phyloP scores from a whole-genome alignment of 176 grass and related monocot species.

The Elymus sibiricus region DNA sequence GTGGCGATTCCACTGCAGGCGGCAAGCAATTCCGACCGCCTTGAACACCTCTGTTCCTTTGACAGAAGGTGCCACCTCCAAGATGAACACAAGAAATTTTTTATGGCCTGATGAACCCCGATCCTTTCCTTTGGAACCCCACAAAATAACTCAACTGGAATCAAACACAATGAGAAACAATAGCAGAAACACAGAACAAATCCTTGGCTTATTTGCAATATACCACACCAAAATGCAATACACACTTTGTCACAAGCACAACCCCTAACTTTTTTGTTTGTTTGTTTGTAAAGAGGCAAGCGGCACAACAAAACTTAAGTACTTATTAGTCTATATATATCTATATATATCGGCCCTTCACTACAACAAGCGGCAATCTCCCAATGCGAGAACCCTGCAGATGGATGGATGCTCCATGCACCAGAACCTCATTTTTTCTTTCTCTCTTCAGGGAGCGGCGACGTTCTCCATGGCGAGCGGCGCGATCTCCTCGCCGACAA shows the following conservation, averaged over 20 bases:
- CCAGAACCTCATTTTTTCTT: background rate
- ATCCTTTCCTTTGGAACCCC: background rate
- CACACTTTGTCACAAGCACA: background rate
- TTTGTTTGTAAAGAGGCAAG: background rate
- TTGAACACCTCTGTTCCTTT: background rate
- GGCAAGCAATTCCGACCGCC: background rate
- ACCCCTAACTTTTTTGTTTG: background rate
- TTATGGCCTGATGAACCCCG: background rate
- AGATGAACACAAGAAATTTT: background rate
- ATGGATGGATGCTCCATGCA: background rate
- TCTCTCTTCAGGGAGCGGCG: constrained; percentile 60
- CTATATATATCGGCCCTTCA: background rate
- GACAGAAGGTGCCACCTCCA: background rate
- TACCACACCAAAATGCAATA: constrained; percentile 1
- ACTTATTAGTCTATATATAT: constrained; percentile 12
- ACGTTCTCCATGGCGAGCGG: constrained; percentile 87
- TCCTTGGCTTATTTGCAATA: constrained; percentile 28
- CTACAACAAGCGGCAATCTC: constrained; percentile 20
- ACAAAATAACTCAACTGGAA: background rate
- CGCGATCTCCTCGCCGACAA: constrained; percentile 71
- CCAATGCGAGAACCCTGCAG: background rate
- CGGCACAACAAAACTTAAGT: background rate
- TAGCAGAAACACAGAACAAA: background rate
- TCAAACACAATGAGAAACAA: background rate
- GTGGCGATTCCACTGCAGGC: background rate